These are phyloP conservation scores for Prunus yedoensis DNA, from an alignment of 331 rosid genomes.

Conservation along the genomic window DNA sequence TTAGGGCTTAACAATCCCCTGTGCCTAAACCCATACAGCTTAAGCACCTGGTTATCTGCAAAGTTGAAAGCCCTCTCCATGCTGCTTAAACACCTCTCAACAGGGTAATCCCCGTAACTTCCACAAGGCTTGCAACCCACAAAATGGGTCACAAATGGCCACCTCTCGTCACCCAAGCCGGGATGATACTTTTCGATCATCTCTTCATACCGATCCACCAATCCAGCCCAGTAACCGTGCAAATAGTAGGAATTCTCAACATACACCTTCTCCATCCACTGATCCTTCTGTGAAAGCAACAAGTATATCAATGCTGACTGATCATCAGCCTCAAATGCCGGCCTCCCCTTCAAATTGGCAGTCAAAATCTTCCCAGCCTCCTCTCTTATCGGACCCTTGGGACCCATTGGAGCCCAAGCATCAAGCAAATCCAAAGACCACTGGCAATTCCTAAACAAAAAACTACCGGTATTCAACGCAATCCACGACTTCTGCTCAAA, in stretches of 20 bases:
- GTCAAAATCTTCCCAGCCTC: constrained; percentile 90
- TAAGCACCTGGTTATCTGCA: constrained; percentile 92
- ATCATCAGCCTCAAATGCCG: constrained; percentile 92
- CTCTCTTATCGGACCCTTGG: constrained; percentile 76
- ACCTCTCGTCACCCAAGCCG: constrained; percentile 91
- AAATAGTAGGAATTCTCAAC: constrained; percentile 85
- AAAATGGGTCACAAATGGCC: constrained; percentile 98
- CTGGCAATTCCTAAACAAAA: constrained; percentile 84
- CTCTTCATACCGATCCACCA: constrained; percentile 95
- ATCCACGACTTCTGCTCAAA: constrained; percentile 94
- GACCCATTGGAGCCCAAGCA: constrained; percentile 99
- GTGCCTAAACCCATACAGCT: constrained; percentile 84
- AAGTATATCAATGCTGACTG: constrained; percentile 90
- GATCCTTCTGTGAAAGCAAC: constrained; percentile 73
- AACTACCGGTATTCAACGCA: constrained; percentile 90
- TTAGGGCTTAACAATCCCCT: constrained; percentile 64
- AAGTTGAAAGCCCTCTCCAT: constrained; percentile 99
- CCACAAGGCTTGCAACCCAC: constrained; percentile 99
- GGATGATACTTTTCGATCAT: constrained; percentile 97
- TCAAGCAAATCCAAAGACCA: constrained; percentile 98
- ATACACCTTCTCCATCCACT: constrained; percentile 87
- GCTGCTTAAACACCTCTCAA: constrained; percentile 84
- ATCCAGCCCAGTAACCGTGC: constrained; percentile 97
- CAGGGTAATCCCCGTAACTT: constrained; percentile 97
- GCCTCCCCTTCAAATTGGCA: constrained; percentile 83